Evolutionary conservation across 2,329 filamentous ascomycete genomes (phyloP), one percentile per base, ranked within the genome.

Genomic region (Epichloe coenophiala): DNA sequence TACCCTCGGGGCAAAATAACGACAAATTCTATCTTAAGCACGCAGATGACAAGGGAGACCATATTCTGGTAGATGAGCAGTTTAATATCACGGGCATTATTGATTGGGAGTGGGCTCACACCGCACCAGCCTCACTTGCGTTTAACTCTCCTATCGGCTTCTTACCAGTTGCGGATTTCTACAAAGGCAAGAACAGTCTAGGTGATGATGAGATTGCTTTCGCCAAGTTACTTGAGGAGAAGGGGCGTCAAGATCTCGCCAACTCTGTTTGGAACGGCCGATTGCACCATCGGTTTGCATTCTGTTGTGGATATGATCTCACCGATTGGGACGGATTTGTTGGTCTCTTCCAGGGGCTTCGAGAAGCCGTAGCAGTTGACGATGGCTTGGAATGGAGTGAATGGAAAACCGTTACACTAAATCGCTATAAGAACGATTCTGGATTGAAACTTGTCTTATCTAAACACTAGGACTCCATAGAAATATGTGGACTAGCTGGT

Each of bases 61-160:
- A 23, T 6, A 23, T 23, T 23, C 23, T 23, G 1, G 23, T 23
- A 1, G 23, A 23, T 23, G 23, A 23, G 23, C 23, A 23, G 5
- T 23, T 23, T 5, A 23, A 23, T 23, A 23, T 23, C 23, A 23
- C 23, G 23, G 23, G 23, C 1, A 23, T 23, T 6, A 6, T 23
- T 5, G 23, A 23, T 23, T 23, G 23, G 23, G 23, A 23, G 5
- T 65, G 59, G 62, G 64, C 65, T n/a, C 54, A 65, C 33, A 65
- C 63, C 5, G 64, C 62, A 17, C 55, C 66, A 1, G 61, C 64
- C 48, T 56, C 58, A n/a, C 57, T 60, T 23, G 68, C 69, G 1
- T 74, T 73, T 50, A 69, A 68, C 57, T 72, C 69, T 13, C 68
- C 68, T 0, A 60, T 69, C 36, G 60, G 62, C 36, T 54, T 73